These are phyloP conservation scores for Penicillium tannophilum DNA, from an alignment of 495 filamentous ascomycete genomes.

Conservation along the genomic window DNA sequence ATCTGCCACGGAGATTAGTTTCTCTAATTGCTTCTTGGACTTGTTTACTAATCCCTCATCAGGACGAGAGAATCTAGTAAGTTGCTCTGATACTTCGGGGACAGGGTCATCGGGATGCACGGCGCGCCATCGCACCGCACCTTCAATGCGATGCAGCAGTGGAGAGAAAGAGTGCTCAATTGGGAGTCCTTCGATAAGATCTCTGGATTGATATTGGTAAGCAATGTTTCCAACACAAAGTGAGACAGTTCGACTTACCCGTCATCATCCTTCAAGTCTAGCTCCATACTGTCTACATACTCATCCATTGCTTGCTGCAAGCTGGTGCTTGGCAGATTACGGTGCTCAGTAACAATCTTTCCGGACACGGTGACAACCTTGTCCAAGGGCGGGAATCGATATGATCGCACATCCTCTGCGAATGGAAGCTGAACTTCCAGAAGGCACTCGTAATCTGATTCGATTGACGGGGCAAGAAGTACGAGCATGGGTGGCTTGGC, in stretches of 20 bases:
- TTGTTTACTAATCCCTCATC: slow-evolving; percentile 64
- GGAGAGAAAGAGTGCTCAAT: slow-evolving; percentile 90
- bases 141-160: slow-evolving; percentile 84
- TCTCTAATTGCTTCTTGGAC: slow-evolving; percentile 56
- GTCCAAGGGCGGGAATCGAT: slow-evolving; percentile 89
- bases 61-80: slow-evolving; percentile 75
- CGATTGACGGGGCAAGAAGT: slow-evolving; percentile 81
- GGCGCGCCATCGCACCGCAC: slow-evolving; percentile 81
- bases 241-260: slow-evolving; percentile 52
- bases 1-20: slow-evolving; percentile 67
- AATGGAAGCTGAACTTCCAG: slow-evolving; percentile 94
- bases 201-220: slow-evolving; percentile 47
- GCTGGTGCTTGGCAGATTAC: slow-evolving; percentile 77
- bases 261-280: slow-evolving; percentile 69
- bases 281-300: slow-evolving; percentile 93
- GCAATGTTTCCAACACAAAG: background rate
- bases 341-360: slow-evolving; percentile 78
- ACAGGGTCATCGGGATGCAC: slow-evolving; percentile 70
- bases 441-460: slow-evolving; percentile 82
- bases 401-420: slow-evolving; percentile 84
- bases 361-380: slow-evolving; percentile 87
- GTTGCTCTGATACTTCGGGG: slow-evolving; percentile 63
- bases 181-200: slow-evolving; percentile 68
- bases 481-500: slow-evolving; percentile 73
- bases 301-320: slow-evolving; percentile 80